phyloP scores from a whole-genome alignment of 345 rosid genomes.

The Ricinus communis region DNA sequence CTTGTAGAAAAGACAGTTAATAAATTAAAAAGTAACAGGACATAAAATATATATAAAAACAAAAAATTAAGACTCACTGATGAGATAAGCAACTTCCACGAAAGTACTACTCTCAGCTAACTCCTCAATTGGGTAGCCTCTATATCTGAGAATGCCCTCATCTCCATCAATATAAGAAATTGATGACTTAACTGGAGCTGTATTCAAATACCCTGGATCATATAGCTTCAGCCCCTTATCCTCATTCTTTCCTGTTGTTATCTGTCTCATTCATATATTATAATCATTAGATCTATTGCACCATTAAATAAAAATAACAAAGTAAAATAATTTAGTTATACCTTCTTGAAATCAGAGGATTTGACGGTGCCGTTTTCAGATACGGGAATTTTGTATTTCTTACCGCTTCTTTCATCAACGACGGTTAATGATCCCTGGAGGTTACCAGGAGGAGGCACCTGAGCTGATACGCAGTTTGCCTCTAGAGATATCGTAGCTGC shows the following conservation, averaged over 20 bases:
- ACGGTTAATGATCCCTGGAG: slow-evolving; percentile 55
- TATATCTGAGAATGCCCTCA: slow-evolving; percentile 80
- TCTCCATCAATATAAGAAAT: slow-evolving; percentile 95
- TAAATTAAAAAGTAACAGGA: neutral
- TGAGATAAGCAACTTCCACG: slow-evolving; percentile 74
- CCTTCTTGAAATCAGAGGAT: slow-evolving; percentile 87
- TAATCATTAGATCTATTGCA: neutral
- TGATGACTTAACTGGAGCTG: slow-evolving; percentile 85
- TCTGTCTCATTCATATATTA: slow-evolving; percentile 42
- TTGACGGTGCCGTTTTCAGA: slow-evolving; percentile 70
- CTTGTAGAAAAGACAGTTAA: too few relatives aligned
- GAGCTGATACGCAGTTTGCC: slow-evolving; percentile 53
- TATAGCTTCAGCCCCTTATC: slow-evolving; percentile 85
- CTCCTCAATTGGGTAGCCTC: slow-evolving; percentile 86
- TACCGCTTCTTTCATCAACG: slow-evolving; percentile 76
- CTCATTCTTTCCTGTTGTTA: slow-evolving; percentile 62
- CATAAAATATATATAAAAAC: too few relatives aligned
- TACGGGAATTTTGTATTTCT: slow-evolving; percentile 56
- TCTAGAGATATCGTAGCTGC: slow-evolving; percentile 33
- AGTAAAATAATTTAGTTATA: slow-evolving; percentile 1
- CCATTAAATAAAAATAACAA: neutral
- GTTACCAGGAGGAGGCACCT: slow-evolving; percentile 46
- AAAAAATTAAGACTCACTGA: slow-evolving; percentile 37
- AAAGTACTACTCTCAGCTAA: slow-evolving; percentile 74
- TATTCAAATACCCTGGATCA: slow-evolving; percentile 92